Conservation (phyloP, 192 early-diverging fungal species). For the Linnemannia exigua region DNA sequence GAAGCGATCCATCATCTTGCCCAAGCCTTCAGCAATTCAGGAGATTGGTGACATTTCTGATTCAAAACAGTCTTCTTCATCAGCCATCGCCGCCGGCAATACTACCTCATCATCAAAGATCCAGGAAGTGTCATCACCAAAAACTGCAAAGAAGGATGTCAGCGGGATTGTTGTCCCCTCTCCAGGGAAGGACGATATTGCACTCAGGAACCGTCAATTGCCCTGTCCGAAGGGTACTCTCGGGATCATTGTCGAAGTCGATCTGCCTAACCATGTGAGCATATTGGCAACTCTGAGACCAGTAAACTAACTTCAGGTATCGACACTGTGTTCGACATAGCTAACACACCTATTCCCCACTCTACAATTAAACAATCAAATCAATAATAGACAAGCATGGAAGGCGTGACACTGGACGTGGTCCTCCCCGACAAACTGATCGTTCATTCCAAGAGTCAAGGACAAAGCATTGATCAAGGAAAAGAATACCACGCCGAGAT, state of each 20-base stretch:
- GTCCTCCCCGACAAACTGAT: slow-evolving; percentile 40
- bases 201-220: slow-evolving; percentile 14
- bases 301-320: too few relatives aligned
- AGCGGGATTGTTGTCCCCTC: slow-evolving; percentile 4
- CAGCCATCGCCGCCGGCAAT: not conserved
- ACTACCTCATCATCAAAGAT: not conserved
- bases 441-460: slow-evolving; percentile 40
- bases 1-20: slow-evolving; percentile 65
- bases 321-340: not conserved
- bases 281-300: not conserved
- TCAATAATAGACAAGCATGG: slow-evolving; percentile 10
- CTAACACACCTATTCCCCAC: not conserved
- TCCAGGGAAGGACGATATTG: slow-evolving; percentile 37
- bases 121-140: slow-evolving; percentile 2
- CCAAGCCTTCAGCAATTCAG: slow-evolving; percentile 65
- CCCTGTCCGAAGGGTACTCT: slow-evolving; percentile 46
- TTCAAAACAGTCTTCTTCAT: not conserved
- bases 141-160: not conserved
- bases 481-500: slow-evolving; percentile 48
- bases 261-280: slow-evolving; percentile 47
- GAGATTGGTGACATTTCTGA: slow-evolving; percentile 7
- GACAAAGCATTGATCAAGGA: slow-evolving; percentile 26
- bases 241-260: slow-evolving; percentile 49
- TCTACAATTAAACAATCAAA: too few relatives aligned
- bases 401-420: slow-evolving; percentile 41